Evolutionary conservation across 2,329 filamentous ascomycete genomes (phyloP).

Genomic region (Exophiala sp.): DNA sequence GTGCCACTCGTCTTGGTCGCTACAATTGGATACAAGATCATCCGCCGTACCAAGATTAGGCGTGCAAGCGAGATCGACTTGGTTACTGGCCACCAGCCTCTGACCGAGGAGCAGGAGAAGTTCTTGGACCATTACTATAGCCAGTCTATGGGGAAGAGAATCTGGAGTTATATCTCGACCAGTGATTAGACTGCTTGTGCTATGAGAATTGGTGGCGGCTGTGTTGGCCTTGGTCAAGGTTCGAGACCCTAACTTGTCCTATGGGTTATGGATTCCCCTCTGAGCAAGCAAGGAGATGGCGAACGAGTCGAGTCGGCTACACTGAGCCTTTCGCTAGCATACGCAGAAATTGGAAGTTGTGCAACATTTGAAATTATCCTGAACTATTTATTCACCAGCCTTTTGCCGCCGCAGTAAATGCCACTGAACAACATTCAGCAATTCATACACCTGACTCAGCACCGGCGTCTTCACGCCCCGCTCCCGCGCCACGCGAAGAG

Average conservation of each 20-base stretch:
- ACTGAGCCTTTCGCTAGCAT: too few species aligned
- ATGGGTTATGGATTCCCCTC: too few species aligned
- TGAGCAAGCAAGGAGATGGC: too few species aligned
- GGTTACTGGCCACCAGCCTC: background rate
- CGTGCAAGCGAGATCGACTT: background rate
- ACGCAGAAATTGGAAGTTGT: too few species aligned
- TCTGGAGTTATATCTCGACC: slow-evolving; percentile 2
- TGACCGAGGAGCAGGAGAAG: slow-evolving; percentile 3
- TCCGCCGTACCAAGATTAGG: background rate
- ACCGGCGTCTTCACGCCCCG: slow-evolving; percentile 41
- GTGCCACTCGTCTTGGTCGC: background rate
- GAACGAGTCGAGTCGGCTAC: too few species aligned
- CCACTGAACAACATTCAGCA: slow-evolving; percentile 30
- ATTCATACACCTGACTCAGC: slow-evolving; percentile 27
- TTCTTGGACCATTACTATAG: slow-evolving; percentile 2
- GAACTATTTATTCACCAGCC: too few species aligned
- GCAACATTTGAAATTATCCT: too few species aligned
- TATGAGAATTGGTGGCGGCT: background rate
- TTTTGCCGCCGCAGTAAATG: slow-evolving; percentile 35
- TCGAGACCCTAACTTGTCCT: background rate
- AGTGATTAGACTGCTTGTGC: background rate
- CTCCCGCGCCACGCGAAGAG: slow-evolving; percentile 48
- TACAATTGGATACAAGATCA: background rate
- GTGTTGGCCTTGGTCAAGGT: background rate
- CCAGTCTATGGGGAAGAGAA: background rate